These are phyloP conservation scores for Myxozyma neotropica DNA, from an alignment of 805 yeast species.

Conservation along the genomic window DNA sequence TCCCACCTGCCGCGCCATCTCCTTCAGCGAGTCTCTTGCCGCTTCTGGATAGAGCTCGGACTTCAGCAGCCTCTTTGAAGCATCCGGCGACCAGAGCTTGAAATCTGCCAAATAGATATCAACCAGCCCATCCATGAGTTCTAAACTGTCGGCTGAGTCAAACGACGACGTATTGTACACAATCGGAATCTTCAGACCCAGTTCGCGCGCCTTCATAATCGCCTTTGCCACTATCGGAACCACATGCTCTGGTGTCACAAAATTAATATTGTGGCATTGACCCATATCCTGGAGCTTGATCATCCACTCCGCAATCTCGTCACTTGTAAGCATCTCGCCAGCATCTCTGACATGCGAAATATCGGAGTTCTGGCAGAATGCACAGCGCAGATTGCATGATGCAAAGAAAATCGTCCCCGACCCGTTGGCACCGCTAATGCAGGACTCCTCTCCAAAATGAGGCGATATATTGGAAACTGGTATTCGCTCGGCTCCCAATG, in stretches of 20 bases:
- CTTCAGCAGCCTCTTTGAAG: constrained; percentile 27
- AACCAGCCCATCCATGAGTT: constrained; percentile 32
- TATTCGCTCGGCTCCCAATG: constrained; percentile 28
- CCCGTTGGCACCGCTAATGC: constrained; percentile 32
- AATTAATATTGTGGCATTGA: constrained; percentile 32
- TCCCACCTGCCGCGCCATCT: constrained; percentile 35
- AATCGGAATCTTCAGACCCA: constrained; percentile 32
- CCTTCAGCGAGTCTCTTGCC: constrained; percentile 28
- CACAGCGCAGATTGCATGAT: constrained; percentile 35
- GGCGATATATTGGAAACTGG: constrained; percentile 34
- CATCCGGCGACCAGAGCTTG: constrained; percentile 30
- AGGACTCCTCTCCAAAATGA: constrained; percentile 36
- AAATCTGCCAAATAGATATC: constrained; percentile 36
- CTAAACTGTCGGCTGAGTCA: constrained; percentile 28
- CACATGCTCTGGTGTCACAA: constrained; percentile 36
- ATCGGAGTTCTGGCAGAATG: constrained; percentile 35
- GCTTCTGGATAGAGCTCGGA: constrained; percentile 28
- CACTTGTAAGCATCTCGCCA: constrained; percentile 34
- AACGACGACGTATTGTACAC: constrained; percentile 36
- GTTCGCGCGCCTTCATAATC: constrained; percentile 28
- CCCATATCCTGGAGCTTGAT: constrained; percentile 34
- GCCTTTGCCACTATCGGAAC: constrained; percentile 34
- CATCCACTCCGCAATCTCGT: constrained; percentile 35
- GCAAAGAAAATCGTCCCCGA: constrained; percentile 36
- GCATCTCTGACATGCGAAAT: constrained; percentile 30